Percentiles rank a stretch among this genome's conserved stretches.
Conservation (phyloP, 176 grass and related monocot genomes). For the Cenchrus purpureus region DNA sequence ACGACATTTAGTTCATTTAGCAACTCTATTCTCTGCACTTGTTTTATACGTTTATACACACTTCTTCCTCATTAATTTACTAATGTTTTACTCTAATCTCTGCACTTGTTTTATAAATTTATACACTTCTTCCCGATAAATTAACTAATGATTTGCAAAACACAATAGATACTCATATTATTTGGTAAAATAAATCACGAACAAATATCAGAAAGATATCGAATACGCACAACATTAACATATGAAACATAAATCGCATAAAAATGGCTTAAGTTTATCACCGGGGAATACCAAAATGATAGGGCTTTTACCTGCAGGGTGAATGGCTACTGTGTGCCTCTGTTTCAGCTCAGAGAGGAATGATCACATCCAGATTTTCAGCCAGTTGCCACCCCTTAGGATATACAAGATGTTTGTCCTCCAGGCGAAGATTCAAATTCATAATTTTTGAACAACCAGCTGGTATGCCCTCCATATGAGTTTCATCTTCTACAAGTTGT, state of each 20-base stretch:
- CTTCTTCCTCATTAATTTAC: no score
- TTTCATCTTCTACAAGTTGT: conserved; percentile 74
- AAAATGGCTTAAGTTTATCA: not conserved
- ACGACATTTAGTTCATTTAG: not conserved
- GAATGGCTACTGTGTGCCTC: not conserved
- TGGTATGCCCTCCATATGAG: conserved; percentile 68
- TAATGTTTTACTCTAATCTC: no score
- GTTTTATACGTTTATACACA: not conserved
- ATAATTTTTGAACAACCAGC: conserved; percentile 62
- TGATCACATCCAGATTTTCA: conserved; percentile 50
- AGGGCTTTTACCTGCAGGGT: conserved; percentile 22
- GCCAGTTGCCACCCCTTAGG: conserved; percentile 52
- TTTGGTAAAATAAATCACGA: not conserved
- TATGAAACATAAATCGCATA: not conserved
- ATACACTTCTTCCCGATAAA: no score
- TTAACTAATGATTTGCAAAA: not conserved
- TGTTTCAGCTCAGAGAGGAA: conserved; percentile 15
- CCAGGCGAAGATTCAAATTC: conserved; percentile 65
- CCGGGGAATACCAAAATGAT: not conserved
- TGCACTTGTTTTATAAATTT: not conserved
- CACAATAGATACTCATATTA: not conserved
- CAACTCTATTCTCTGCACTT: not conserved
- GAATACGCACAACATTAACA: conserved; percentile 18
- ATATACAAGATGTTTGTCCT: conserved; percentile 49
- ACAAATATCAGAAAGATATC: conserved; percentile 19